A percentile compares a stretch with the other conserved stretches of the same genome.
Evolutionary conservation across 2,329 filamentous ascomycete genomes (phyloP).

Genomic region (Ustilaginoidea virens): DNA sequence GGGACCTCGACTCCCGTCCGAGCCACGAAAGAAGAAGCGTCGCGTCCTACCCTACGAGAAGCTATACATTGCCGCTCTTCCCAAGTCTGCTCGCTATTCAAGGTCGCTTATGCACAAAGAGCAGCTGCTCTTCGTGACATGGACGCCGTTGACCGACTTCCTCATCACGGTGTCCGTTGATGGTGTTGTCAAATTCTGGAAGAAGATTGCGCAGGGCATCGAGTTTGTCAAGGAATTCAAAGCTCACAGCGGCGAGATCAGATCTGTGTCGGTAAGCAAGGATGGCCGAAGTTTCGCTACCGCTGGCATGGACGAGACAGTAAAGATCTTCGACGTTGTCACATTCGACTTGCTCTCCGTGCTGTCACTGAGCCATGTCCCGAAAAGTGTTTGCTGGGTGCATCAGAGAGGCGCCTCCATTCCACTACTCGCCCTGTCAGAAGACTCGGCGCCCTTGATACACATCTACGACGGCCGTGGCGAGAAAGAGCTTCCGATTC

Average conservation of each 20-base stretch:
- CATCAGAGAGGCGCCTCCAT: slow-evolving; percentile 78
- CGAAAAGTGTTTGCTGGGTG: slow-evolving; percentile 80
- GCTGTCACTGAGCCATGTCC: slow-evolving; percentile 59
- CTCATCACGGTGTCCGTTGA: slow-evolving; percentile 87
- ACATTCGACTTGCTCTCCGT: slow-evolving; percentile 81
- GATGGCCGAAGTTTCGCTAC: slow-evolving; percentile 93
- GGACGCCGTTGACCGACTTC: slow-evolving; percentile 87
- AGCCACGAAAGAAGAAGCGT: slow-evolving; percentile 77
- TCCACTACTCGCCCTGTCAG: slow-evolving; percentile 71
- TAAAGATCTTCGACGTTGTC: slow-evolving; percentile 71
- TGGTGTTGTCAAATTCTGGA: slow-evolving; percentile 99
- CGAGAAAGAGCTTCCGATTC: slow-evolving; percentile 59
- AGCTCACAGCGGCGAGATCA: slow-evolving; percentile 76
- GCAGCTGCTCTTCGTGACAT: slow-evolving; percentile 71
- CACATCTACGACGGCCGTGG: slow-evolving; percentile 82
- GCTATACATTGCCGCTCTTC: slow-evolving; percentile 82
- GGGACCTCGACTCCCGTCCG: slow-evolving; percentile 76
- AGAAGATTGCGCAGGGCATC: slow-evolving; percentile 77
- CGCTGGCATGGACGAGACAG: slow-evolving; percentile 58
- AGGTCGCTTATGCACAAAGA: slow-evolving; percentile 99
- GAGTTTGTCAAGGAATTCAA: slow-evolving; percentile 98
- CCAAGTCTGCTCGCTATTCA: slow-evolving; percentile 67
- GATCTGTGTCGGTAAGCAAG: slow-evolving; percentile 66
- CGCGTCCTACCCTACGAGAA: slow-evolving; percentile 87
- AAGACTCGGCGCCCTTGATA: slow-evolving; percentile 56